Conservation (phyloP, 257 asterid genomes). For the Plantago major region DNA sequence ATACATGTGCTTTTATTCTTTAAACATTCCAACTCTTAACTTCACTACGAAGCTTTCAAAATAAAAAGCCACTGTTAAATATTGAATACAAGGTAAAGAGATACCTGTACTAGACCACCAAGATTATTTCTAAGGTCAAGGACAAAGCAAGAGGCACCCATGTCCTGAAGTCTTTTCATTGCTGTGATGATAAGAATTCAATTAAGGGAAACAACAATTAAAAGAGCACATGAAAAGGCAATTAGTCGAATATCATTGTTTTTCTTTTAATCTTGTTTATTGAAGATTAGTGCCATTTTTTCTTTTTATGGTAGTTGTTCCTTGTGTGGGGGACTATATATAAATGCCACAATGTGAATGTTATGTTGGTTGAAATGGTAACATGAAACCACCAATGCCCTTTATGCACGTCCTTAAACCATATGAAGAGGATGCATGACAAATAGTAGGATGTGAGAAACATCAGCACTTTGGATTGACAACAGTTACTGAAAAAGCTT, state of each 20-base stretch:
- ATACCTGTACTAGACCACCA: slow-evolving; percentile 98
- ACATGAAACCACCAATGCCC: neutral
- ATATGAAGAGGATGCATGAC: too few species aligned
- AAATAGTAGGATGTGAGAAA: neutral
- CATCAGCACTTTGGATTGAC: slow-evolving; percentile 3
- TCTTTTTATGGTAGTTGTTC: neutral
- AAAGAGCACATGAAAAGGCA: slow-evolving; percentile 1
- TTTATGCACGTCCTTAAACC: slow-evolving; percentile 5
- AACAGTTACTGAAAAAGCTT: neutral
- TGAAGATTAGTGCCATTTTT: too few species aligned
- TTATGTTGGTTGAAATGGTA: slow-evolving; percentile 15
- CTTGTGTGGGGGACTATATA: neutral
- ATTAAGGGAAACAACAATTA: slow-evolving; percentile 14
- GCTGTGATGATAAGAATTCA: slow-evolving; percentile 41
- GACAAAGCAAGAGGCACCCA: slow-evolving; percentile 85
- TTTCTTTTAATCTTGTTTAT: neutral
- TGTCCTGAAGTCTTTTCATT: slow-evolving; percentile 76
- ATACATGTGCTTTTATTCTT: neutral
- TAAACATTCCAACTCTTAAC: neutral
- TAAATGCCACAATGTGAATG: slow-evolving; percentile 10
- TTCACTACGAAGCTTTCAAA: neutral
- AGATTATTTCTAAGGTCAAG: slow-evolving; percentile 98
- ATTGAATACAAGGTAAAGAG: slow-evolving; percentile 14
- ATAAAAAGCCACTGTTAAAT: slow-evolving; percentile 14
- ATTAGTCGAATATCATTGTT: neutral